Base-by-base conservation (phyloP, 2,329 filamentous ascomycete genomes). In the Stenocarpella maydis region DNA sequence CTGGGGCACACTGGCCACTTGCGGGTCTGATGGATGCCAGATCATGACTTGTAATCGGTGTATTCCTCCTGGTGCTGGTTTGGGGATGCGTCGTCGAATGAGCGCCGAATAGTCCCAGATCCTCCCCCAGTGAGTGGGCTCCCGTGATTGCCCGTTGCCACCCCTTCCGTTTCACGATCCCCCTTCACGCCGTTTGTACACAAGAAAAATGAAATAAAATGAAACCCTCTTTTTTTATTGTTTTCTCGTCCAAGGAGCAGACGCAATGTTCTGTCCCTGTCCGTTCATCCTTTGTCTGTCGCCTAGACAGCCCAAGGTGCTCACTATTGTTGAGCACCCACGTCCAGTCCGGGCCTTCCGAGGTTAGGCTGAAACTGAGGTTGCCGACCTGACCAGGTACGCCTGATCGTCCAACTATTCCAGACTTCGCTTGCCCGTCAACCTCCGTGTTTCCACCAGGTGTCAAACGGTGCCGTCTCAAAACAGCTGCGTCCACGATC, bases 191-290 rank as follows among this genome's bases (percentile, higher is more conserved):
- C 60, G 53, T 63, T 69, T 58, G 64, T 64, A 69, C 66, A 71
- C 50, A 71, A 60, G 52, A 66, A 71, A 71, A 71, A 50, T 19
- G n/a, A n/a, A n/a, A n/a, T n/a, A n/a, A 65, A 71, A 53, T 60
- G 60, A 54, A 60, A 61, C 24, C 52, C 53, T 47, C 24, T 67
- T 67, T 50, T n/a, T 65, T 65, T 47, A 31, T 21, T 50, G 28
- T 24, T 58, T 58, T 50, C 45, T 67, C 52, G 52, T 65, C 19
- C 34, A 54, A 65, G 66, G 61, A 71, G 53, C 61, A 69, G 39
- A 41, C 52, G 47, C 39, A 43, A 61, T 61, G 50, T 55, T 45
- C 43, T 69, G 69, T 69, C 50, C 69, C 58, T 63, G 58, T 66
- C 52, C 34, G 41, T 61, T 37, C 67, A 28, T 58, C 31, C 34